A percentile compares a stretch with the other conserved stretches of the same genome.
Conservation (phyloP, 192 early-diverging fungal genomes). For the Funneliformis geosporum region DNA sequence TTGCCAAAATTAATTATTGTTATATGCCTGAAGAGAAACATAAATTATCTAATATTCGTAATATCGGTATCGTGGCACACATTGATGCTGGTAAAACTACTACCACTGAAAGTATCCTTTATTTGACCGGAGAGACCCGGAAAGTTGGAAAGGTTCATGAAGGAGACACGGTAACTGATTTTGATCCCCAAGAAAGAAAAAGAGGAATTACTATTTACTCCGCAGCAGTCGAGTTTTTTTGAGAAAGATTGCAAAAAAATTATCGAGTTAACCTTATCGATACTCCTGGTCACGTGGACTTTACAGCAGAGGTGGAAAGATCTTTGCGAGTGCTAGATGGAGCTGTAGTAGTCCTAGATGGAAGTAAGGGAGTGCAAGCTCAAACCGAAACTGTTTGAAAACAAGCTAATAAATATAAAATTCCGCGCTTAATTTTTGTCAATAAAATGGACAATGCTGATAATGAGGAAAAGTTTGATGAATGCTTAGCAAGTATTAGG, state of each 20-base stretch:
- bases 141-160: slow-evolving; percentile 21
- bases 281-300: slow-evolving; percentile 16
- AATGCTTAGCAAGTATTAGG: slow-evolving; percentile 11
- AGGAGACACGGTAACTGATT: not conserved
- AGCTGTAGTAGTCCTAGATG: slow-evolving; percentile 6
- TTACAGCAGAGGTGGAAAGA: slow-evolving; percentile 16
- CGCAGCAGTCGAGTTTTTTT: not conserved
- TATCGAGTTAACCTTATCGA: slow-evolving; percentile 13
- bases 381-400: slow-evolving; percentile 21
- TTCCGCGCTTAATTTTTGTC: slow-evolving; percentile 15
- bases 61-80: slow-evolving; percentile 22
- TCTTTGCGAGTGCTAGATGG: slow-evolving; percentile 19
- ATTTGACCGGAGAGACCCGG: not conserved
- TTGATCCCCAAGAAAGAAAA: not conserved
- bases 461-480: slow-evolving; percentile 2
- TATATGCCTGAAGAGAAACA: slow-evolving; percentile 21
- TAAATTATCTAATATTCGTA: slow-evolving; percentile 8
- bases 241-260: no score
- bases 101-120: not conserved
- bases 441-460: slow-evolving; percentile 26
- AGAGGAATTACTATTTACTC: slow-evolving; percentile 15
- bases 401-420: slow-evolving; percentile 27
- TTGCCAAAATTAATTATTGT: not conserved
- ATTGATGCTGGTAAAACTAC: slow-evolving; percentile 30
- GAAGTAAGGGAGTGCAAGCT: slow-evolving; percentile 18